Evolutionary conservation across 2,329 filamentous ascomycete species (phyloP).

Genomic region (Diaporthe ilicicola): DNA sequence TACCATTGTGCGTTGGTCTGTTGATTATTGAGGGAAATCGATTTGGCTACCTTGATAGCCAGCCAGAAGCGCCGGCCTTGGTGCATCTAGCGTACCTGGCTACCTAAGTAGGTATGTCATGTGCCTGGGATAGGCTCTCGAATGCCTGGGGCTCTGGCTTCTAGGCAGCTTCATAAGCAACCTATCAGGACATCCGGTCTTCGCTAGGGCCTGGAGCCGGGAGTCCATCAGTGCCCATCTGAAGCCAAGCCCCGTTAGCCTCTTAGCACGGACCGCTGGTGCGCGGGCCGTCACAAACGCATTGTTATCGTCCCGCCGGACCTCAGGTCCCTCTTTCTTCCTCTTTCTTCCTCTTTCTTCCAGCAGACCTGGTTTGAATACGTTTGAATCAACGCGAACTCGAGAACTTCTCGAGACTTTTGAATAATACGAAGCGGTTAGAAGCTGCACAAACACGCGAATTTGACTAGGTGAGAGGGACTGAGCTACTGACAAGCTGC

Average conservation of each 20-base stretch:
- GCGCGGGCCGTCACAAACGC: neutral
- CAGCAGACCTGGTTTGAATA: neutral
- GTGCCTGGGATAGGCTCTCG: neutral
- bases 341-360: neutral
- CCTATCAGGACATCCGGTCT: neutral
- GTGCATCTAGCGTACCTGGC: neutral
- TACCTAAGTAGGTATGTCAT: too few relatives aligned
- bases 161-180: neutral
- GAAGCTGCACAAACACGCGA: neutral
- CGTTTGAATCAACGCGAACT: neutral
- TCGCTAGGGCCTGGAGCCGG: neutral
- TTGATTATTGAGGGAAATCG: too few relatives aligned
- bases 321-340: neutral
- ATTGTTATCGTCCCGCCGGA: neutral
- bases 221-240: neutral
- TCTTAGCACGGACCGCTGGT: neutral
- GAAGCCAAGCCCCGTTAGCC: neutral
- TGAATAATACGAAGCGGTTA: neutral
- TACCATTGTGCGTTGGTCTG: too few relatives aligned
- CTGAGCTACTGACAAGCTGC: neutral
- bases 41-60: too few relatives aligned
- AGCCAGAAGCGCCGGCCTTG: too few relatives aligned
- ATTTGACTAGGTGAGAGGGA: neutral
- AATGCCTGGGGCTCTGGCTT: neutral
- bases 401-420: neutral